These are phyloP conservation scores for Lentinula boryana DNA, from an alignment of 768 basidiomycete species.

Conservation along the genomic window DNA sequence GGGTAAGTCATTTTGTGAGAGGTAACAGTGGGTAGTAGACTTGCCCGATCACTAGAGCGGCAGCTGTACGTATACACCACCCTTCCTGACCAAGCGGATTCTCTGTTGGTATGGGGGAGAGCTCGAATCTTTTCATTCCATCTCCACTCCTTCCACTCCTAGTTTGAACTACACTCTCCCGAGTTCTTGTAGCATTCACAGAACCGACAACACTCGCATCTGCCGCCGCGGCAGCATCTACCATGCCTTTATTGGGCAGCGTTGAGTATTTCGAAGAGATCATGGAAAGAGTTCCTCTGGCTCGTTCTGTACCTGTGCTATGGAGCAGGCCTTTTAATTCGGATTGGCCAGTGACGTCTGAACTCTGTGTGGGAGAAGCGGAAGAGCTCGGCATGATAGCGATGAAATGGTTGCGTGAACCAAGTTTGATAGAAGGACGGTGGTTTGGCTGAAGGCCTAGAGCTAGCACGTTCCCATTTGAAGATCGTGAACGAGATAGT, in stretches of 20 bases:
- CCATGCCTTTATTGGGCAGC: neutral
- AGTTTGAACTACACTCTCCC: neutral
- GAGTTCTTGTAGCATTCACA: neutral
- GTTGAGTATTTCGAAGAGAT: neutral
- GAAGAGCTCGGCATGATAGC: constrained; percentile 1
- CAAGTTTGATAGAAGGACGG: neutral
- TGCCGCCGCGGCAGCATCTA: neutral
- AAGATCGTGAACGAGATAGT: neutral
- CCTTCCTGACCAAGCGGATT: constrained; percentile 71
- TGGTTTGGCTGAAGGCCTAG: neutral
- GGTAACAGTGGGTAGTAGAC: constrained; percentile 11
- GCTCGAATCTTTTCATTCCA: constrained; percentile 27
- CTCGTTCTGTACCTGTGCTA: neutral
- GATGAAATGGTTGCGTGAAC: neutral
- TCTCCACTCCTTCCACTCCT: constrained; percentile 3
- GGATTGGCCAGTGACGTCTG: neutral
- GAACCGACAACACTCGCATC: neutral
- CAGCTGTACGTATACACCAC: constrained; percentile 66
- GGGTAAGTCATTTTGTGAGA: neutral
- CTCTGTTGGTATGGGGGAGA: constrained; percentile 47
- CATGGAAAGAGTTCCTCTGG: neutral
- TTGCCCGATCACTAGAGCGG: constrained; percentile 72
- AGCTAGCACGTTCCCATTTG: neutral
- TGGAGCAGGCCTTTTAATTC: neutral
- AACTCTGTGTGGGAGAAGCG: neutral